Conservation (phyloP, 768 basidiomycete species). For the Antrodiella citrinella region DNA sequence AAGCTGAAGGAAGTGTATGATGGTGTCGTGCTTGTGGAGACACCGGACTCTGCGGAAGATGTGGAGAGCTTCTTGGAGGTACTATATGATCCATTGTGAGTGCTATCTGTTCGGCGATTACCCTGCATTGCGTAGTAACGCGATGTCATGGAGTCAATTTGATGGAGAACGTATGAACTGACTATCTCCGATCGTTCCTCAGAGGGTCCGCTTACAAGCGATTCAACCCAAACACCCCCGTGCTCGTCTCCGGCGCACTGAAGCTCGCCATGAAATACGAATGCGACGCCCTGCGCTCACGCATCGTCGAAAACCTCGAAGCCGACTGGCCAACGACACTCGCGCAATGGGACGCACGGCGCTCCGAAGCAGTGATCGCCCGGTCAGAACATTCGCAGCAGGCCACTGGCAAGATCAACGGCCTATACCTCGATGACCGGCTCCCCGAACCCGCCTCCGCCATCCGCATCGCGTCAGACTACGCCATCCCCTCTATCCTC, state of each 20-base stretch:
- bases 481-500: constrained; percentile 20
- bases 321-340: constrained; percentile 30
- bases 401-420: constrained; percentile 19
- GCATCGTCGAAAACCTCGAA: constrained; percentile 24
- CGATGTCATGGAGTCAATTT: too few species aligned
- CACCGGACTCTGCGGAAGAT: constrained; percentile 23
- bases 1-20: constrained; percentile 19
- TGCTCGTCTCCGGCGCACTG: constrained; percentile 23
- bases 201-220: constrained; percentile 22
- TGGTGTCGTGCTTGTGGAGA: constrained; percentile 21
- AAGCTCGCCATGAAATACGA: constrained; percentile 29
- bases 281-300: constrained; percentile 24
- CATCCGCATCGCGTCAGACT: constrained; percentile 22
- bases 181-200: too few species aligned
- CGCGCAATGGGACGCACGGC: constrained; percentile 23
- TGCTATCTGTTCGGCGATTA: too few species aligned
- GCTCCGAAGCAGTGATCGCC: constrained; percentile 18
- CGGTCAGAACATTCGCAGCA: constrained; percentile 23
- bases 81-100: constrained; percentile 23
- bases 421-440: constrained; percentile 24
- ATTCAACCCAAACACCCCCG: constrained; percentile 25
- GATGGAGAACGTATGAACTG: too few species aligned
- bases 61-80: constrained; percentile 18
- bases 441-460: constrained; percentile 23
- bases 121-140: too few species aligned